Evolutionary conservation across 371 early-diverging fungal genomes (phyloP).

Genomic region (Homolaphlyctis polyrhiza): DNA sequence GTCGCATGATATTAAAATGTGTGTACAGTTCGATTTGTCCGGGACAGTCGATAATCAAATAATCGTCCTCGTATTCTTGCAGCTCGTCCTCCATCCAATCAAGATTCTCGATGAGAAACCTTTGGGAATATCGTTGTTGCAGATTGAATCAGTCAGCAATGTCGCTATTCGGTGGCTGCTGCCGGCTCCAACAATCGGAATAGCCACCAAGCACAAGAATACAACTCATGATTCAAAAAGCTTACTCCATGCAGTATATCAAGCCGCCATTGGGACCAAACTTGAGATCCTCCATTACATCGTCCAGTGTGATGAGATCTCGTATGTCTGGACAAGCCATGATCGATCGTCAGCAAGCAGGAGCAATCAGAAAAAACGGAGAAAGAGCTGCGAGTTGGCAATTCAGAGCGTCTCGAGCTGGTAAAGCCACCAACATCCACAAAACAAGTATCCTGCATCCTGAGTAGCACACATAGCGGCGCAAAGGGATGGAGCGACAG

Average conservation of each 20-base stretch:
- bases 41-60: conserved; percentile 98
- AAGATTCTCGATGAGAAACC: conserved; percentile 84
- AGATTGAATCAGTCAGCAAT: neutral
- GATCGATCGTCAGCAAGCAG: neutral
- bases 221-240: neutral
- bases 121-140: neutral
- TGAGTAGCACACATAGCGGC: too few relatives aligned
- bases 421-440: too few relatives aligned
- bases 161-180: neutral
- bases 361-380: neutral
- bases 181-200: too few relatives aligned
- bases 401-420: too few relatives aligned
- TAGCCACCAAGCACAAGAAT: neutral
- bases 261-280: conserved; percentile 99
- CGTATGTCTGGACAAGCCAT: conserved; percentile 68
- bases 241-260: conserved; percentile 90
- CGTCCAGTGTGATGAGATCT: conserved; percentile 93
- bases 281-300: conserved; percentile 96
- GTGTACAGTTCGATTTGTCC: conserved; percentile 99
- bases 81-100: conserved; percentile 96
- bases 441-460: too few relatives aligned
- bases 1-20: conserved; percentile 92
- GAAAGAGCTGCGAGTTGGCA: too few relatives aligned
- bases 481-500: too few relatives aligned
- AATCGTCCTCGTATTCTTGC: conserved; percentile 86